Base-by-base conservation (phyloP, 495 filamentous ascomycete species). In the Opeltia flavorubescens region DNA sequence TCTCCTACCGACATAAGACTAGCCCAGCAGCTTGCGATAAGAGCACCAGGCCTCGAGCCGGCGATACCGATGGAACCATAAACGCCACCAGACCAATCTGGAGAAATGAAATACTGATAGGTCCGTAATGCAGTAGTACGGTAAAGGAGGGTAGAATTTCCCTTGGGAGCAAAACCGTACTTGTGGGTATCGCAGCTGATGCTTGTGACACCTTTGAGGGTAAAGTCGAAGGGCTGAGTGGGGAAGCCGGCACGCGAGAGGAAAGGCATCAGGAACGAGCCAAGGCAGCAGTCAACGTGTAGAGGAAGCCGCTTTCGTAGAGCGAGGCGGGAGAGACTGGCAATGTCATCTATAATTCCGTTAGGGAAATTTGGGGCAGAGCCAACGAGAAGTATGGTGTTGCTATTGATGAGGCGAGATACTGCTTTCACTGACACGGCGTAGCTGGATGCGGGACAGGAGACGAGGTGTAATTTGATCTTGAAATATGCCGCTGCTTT, bases 181-280 rank as follows among this genome's bases (percentile, higher is more conserved):
- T 98, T 98, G 68, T 98, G 91, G 25, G 91, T 99, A 60, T 99
- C 91, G 58, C 89, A 94, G 55, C 76, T 83, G 62, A 99, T 95
- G 59, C 78, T 84, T 4, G 93, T 95, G 46, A 99, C 93, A 58
- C 91, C 91, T 46, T 83, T 83, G 47, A 91, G 76, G 28, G 81
- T 78, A 77, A 99, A 99, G 64, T 99, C 93, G 59, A 95, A 96
- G 13, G 76, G 81, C 50, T 79, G 76, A 21, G 69, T 71, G 3
- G 69, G 64, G 64, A 94, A 95, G 29, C 91, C 93, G 18, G 91
- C 89, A 55, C 83, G 83, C 52, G 83, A 78, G 46, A 99, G 83
- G 67, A 89, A 86, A 11, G 93, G 86, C 40, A 96, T 72, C 26
- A 96, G 67, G 71, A 99, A 96, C 30, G 86, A 94, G 36, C 91